Percentiles rank a stretch among this genome's conserved stretches.
Evolutionary conservation across 225 moss, liverwort and hornwort genomes (phyloP).

Genomic region (Bryoerythrophyllum caledonicum): DNA sequence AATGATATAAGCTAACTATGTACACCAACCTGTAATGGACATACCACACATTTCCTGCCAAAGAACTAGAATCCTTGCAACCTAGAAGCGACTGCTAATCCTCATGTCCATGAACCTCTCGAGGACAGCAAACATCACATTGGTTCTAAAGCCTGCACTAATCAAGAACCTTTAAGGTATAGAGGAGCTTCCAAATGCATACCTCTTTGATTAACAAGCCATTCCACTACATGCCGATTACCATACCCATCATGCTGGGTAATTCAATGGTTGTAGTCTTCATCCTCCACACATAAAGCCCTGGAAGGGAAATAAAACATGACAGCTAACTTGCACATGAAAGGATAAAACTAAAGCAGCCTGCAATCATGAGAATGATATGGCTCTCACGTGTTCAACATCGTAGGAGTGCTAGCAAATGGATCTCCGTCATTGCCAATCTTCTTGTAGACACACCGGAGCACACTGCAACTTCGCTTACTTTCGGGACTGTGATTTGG

Average conservation of each 20-base stretch:
- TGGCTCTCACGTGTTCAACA: constrained; percentile 23
- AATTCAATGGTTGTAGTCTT: not conserved
- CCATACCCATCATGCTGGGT: not conserved
- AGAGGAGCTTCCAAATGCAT: constrained; percentile 41
- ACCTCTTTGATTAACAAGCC: constrained; percentile 25
- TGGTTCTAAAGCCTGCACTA: constrained; percentile 19
- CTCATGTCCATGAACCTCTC: not conserved
- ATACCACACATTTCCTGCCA: constrained; percentile 7
- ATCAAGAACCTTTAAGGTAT: constrained; percentile 31
- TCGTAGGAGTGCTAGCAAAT: constrained; percentile 41
- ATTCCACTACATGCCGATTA: not conserved
- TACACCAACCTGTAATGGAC: constrained; percentile 21
- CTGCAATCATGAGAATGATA: not conserved
- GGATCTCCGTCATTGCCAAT: constrained; percentile 45
- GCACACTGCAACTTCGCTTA: constrained; percentile 47
- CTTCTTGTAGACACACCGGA: constrained; percentile 49
- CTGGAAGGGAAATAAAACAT: not conserved
- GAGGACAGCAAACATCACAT: constrained; percentile 9
- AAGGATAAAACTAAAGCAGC: not conserved
- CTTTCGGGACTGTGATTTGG: constrained; percentile 45
- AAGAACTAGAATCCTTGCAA: constrained; percentile 18
- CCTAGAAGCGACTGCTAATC: constrained; percentile 8
- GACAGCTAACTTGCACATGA: no score
- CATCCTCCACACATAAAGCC: not conserved
- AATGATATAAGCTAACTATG: constrained; percentile 28